Evolutionary conservation across 2,329 filamentous ascomycete genomes (phyloP).

Genomic region (Nigrograna mackinnonii): DNA sequence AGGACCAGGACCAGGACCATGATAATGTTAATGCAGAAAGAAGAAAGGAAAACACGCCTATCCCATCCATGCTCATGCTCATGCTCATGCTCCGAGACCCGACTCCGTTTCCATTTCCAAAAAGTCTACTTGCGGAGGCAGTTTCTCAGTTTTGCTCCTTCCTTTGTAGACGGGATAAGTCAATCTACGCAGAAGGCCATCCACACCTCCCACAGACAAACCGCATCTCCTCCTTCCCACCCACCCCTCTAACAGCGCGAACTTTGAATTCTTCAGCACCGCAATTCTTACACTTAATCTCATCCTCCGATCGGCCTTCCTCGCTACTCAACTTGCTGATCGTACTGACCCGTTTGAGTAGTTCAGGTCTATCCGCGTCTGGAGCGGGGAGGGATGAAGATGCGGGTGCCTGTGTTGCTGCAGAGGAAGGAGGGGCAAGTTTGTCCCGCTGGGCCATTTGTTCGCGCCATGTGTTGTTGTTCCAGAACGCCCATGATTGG

Average conservation of each 20-base stretch:
- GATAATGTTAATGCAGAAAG: no score
- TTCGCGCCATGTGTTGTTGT: conserved; percentile 36
- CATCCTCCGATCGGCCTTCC: conserved; percentile 42
- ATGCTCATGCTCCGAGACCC: no score
- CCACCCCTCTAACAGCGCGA: conserved; percentile 56
- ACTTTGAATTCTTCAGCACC: conserved; percentile 65
- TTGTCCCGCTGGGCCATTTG: conserved; percentile 4
- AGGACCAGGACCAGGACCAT: no score
- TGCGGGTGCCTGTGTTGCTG: conserved; percentile 7
- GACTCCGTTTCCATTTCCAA: no score
- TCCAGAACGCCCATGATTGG: conserved; percentile 59
- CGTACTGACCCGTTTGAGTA: conserved; percentile 54
- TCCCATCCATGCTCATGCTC: no score
- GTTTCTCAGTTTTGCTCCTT: no score
- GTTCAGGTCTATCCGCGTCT: conserved; percentile 30
- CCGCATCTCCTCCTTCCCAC: conserved; percentile 57
- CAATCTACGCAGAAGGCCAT: conserved; percentile 8
- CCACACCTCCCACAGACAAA: conserved; percentile 65
- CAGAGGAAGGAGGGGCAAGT: conserved; percentile 10
- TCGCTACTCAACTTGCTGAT: conserved; percentile 48
- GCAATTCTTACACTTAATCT: conserved; percentile 60
- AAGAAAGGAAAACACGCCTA: no score
- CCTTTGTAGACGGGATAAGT: no score
- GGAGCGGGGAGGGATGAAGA: neutral
- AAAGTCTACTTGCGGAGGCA: no score